These are phyloP conservation scores for Cladosporium sp. DNA, from an alignment of 2,329 filamentous ascomycete species.

Conservation along the genomic window DNA sequence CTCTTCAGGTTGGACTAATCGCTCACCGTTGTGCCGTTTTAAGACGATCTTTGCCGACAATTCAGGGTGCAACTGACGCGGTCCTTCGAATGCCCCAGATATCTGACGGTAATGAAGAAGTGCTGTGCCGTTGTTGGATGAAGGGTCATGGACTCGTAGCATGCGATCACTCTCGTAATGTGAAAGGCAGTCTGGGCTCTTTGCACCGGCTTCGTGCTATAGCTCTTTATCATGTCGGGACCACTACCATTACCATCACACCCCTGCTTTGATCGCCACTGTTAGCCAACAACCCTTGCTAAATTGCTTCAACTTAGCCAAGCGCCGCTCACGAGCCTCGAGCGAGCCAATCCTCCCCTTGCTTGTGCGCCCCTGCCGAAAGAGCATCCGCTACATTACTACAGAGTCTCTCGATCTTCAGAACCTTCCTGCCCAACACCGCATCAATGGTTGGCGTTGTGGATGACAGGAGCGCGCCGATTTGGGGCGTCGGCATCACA, in stretches of 20 bases:
- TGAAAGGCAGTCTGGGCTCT: background rate
- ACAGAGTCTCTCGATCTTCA: background rate
- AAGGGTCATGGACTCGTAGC: background rate
- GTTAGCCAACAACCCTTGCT: slow-evolving; percentile 3
- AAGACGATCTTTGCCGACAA: background rate
- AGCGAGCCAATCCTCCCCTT: background rate
- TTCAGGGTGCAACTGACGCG: background rate
- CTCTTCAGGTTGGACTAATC: background rate
- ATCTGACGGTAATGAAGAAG: background rate
- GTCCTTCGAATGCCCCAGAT: background rate
- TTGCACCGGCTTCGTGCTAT: background rate
- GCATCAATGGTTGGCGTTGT: background rate
- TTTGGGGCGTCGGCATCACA: slow-evolving; percentile 30
- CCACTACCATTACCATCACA: background rate
- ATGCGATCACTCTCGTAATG: background rate
- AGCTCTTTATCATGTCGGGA: background rate
- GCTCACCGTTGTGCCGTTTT: background rate
- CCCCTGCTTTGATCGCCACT: slow-evolving; percentile 10
- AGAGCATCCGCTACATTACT: background rate
- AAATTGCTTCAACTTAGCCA: background rate
- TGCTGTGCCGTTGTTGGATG: background rate
- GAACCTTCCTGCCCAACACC: background rate
- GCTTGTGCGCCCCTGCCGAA: background rate
- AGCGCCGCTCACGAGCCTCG: background rate
- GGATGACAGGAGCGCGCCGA: slow-evolving; percentile 11